A percentile compares a stretch with the other conserved stretches of the same genome.
Evolutionary conservation across 148 eudicot species (phyloP).

Genomic region (Pharnaceum exiguum): DNA sequence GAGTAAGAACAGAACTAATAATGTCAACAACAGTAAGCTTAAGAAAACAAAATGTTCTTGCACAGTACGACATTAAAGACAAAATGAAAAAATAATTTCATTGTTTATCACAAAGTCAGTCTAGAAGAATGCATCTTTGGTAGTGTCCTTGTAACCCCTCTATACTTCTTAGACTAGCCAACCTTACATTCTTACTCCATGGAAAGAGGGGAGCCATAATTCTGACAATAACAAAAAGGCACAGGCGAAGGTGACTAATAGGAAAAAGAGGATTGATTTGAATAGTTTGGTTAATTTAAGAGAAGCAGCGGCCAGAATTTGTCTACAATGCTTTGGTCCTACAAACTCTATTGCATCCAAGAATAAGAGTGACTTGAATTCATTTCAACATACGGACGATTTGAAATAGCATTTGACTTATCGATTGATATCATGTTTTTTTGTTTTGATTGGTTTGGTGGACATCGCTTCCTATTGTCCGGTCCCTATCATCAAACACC

Average conservation of each 20-base stretch:
- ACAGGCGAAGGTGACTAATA: neutral
- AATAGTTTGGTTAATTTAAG: conserved; percentile 5
- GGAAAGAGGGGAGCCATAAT: conserved; percentile 16
- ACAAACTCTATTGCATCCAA: conserved; percentile 25
- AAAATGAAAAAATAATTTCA: too few relatives aligned
- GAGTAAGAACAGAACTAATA: too few relatives aligned
- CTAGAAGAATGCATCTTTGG: too few relatives aligned
- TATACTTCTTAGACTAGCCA: conserved; percentile 2
- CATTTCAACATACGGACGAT: conserved; percentile 4
- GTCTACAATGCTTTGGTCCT: conserved; percentile 11
- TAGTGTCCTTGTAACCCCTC: neutral
- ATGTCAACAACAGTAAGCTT: too few relatives aligned
- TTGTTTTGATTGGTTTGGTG: conserved; percentile 20
- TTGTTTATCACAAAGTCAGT: too few relatives aligned
- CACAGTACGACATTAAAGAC: too few relatives aligned
- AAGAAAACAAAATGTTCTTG: too few relatives aligned
- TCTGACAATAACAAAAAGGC: conserved; percentile 6
- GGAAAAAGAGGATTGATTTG: neutral
- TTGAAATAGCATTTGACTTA: conserved; percentile 21
- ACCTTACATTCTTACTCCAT: conserved; percentile 14
- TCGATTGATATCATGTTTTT: neutral
- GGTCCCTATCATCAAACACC: neutral
- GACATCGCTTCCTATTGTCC: conserved; percentile 11
- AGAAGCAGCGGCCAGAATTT: conserved; percentile 27
- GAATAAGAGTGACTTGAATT: conserved; percentile 4